A percentile compares a stretch with the other conserved stretches of the same genome.
phyloP scores from a whole-genome alignment of 2,329 filamentous ascomycete genomes.

The Lachnellula cervina region DNA sequence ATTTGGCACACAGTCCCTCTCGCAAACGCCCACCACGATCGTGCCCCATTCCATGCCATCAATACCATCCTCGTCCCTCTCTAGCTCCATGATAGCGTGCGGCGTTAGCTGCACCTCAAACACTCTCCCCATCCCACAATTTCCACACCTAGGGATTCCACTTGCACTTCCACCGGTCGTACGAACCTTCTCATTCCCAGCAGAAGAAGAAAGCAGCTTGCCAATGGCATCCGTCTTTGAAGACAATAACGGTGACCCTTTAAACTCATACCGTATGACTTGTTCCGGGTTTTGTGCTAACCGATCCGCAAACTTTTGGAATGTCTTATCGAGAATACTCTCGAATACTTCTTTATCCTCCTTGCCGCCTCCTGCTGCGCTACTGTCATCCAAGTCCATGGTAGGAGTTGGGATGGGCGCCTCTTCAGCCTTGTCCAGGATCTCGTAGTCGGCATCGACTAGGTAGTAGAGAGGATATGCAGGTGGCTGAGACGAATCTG shows the following conservation, averaged over 20 bases:
- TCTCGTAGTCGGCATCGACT: constrained; percentile 87
- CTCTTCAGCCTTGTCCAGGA: constrained; percentile 58
- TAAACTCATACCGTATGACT: constrained; percentile 75
- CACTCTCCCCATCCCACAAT: constrained; percentile 68
- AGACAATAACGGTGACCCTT: constrained; percentile 71
- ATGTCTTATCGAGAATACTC: constrained; percentile 67
- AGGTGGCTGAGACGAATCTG: constrained; percentile 55
- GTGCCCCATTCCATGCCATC: constrained; percentile 99
- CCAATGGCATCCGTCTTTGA: constrained; percentile 72
- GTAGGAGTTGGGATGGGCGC: constrained; percentile 44
- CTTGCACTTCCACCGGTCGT: constrained; percentile 26
- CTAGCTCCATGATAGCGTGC: constrained; percentile 82
- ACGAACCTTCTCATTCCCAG: constrained; percentile 19
- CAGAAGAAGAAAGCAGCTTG: constrained; percentile 44
- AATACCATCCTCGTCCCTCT: constrained; percentile 65
- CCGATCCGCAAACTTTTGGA: constrained; percentile 75
- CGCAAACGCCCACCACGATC: constrained; percentile 80
- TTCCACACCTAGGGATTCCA: constrained; percentile 68
- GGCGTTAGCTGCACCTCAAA: constrained; percentile 94
- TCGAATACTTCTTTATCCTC: constrained; percentile 72
- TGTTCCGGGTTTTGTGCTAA: constrained; percentile 78
- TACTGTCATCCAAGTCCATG: constrained; percentile 44
- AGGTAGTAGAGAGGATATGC: constrained; percentile 76
- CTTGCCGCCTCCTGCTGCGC: constrained; percentile 36
- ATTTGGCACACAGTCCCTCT: constrained; percentile 65